Evolutionary conservation across 179 eudicot species (phyloP), one percentile per base, ranked within the genome.

Genomic region (Vitellaria paradoxa): DNA sequence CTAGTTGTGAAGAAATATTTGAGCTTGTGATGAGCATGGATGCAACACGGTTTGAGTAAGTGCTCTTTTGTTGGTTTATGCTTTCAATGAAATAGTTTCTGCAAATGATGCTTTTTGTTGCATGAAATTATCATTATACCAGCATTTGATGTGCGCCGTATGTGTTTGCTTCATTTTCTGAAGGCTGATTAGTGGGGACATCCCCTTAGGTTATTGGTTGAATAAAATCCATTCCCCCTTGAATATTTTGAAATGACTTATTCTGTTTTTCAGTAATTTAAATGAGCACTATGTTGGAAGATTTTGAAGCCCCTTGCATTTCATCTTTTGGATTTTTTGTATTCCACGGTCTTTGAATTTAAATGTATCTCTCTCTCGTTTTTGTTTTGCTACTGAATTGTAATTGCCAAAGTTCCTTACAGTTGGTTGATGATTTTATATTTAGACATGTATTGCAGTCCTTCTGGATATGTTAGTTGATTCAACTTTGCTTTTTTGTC

Each of bases 1-100:
- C 98, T 79, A 86, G 91, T 15, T 96, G 99, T 85, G 99, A 92
- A 88, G 97, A 94, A 81, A 85, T 92, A 82, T 96, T 96, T 87
- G 93, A 96, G 89, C 97, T 96, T 87, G 89, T 96, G 69, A 96
- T 96, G 98, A 89, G 98, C 86, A 96, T 96, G 99, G 97, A 96
- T 81, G 87, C 92, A 24, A 91, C 98, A 77, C 93, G 99, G 62
- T 96, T 87, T 85, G 99, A 96, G 99, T 96, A 84, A 88, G 99
- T 86, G 67, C 15, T 56, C 53, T 46, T 55, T 23, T 30, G 60
- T 69, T 65, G 37, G 53, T 49, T 69, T 55, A 26, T 46, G 64
- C n/a, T 30, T 64, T 59, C 46, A 11, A 62, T 53, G 60, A 11
- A 70, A 21, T 63, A 69, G 52, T 62, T 67, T 15, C 5, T 21